A percentile compares a stretch with the other conserved stretches of the same genome.
These are phyloP conservation scores for Ogataea pignaliae DNA, from an alignment of 805 yeast species.

Conservation along the genomic window DNA sequence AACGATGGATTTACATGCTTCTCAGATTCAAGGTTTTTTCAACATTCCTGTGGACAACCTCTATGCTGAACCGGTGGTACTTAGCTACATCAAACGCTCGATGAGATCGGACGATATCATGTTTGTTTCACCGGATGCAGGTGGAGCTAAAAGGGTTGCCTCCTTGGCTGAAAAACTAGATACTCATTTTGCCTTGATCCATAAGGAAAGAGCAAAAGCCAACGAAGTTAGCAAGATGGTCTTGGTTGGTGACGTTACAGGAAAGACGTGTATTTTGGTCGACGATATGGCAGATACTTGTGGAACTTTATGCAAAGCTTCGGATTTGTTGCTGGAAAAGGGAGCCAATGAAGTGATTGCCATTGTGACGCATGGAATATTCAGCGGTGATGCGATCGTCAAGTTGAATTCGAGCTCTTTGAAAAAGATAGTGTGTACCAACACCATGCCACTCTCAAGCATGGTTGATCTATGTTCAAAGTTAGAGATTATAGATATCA, in stretches of 20 bases:
- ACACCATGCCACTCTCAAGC: conserved; percentile 81
- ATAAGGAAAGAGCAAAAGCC: conserved; percentile 92
- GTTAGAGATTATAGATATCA: conserved; percentile 77
- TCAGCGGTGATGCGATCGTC: conserved; percentile 78
- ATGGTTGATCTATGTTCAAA: conserved; percentile 57
- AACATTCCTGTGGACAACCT: conserved; percentile 92
- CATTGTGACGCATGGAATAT: conserved; percentile 92
- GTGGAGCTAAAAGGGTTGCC: conserved; percentile 98
- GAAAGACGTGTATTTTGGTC: conserved; percentile 77
- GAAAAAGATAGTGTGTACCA: conserved; percentile 80
- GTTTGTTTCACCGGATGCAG: conserved; percentile 96
- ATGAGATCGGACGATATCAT: conserved; percentile 55
- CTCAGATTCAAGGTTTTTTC: conserved; percentile 97
- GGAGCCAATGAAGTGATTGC: conserved; percentile 87
- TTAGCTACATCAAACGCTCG: conserved; percentile 71
- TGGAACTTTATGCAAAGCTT: conserved; percentile 94
- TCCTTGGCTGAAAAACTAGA: conserved; percentile 89
- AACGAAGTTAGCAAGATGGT: conserved; percentile 96
- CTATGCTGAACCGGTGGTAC: conserved; percentile 90
- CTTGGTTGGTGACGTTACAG: conserved; percentile 87
- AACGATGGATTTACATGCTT: conserved; percentile 95
- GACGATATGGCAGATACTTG: conserved; percentile 99
- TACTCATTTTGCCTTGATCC: conserved; percentile 90
- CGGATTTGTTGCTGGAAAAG: conserved; percentile 74
- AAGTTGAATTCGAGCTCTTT: conserved; percentile 66